phyloP scores from a whole-genome alignment of 495 filamentous ascomycete species.

The Aspergillus haitiensis region DNA sequence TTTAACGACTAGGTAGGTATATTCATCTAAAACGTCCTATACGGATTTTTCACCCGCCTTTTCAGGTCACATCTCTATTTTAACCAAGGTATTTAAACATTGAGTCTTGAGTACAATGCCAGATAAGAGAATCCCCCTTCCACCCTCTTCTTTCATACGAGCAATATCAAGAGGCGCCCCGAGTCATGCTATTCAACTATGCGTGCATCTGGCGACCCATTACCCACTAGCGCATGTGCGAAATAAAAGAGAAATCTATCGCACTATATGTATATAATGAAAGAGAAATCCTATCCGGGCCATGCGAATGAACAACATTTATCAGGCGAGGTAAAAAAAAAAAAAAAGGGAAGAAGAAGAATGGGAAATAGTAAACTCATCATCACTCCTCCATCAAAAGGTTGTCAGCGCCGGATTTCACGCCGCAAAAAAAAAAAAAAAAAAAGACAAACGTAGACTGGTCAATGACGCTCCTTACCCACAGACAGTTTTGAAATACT shows the following conservation, averaged over 20 bases:
- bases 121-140: not conserved
- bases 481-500: not conserved
- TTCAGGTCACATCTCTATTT: too few species aligned
- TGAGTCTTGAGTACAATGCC: not conserved
- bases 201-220: constrained; percentile 12
- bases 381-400: constrained; percentile 17
- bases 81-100: not conserved
- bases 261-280: constrained; percentile 28
- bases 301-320: constrained; percentile 17
- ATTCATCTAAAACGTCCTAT: too few species aligned
- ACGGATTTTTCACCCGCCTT: too few species aligned
- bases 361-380: constrained; percentile 4
- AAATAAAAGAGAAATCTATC: constrained; percentile 21
- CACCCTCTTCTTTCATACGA: not conserved
- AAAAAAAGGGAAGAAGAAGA: constrained; percentile 8
- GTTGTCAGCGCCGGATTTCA: constrained; percentile 4
- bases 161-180: not conserved
- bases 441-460: not conserved
- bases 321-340: constrained; percentile 1
- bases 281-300: constrained; percentile 19
- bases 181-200: not conserved
- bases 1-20: too few species aligned
- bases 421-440: too few species aligned
- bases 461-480: not conserved
- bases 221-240: not conserved